These are phyloP conservation scores for Neurospora terricola DNA, from an alignment of 495 filamentous ascomycete genomes.

Conservation along the genomic window DNA sequence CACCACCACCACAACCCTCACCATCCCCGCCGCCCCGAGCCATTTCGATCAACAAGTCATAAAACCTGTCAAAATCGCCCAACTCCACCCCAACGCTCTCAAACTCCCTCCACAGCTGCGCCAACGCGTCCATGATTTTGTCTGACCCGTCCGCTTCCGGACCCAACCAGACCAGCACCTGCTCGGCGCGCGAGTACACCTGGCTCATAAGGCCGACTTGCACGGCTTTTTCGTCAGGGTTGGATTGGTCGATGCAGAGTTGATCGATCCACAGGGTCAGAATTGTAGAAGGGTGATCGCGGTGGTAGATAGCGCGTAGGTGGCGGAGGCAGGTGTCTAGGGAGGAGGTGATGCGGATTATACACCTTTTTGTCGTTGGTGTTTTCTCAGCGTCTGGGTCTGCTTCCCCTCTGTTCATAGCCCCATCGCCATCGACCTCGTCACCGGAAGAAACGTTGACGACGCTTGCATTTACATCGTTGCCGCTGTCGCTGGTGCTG, in stretches of 20 bases:
- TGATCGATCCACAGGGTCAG: constrained; percentile 11
- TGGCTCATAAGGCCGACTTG: constrained; percentile 20
- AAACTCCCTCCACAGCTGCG: neutral
- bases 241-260: constrained; percentile 22
- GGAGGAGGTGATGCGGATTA: neutral
- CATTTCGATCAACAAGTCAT: too few relatives aligned
- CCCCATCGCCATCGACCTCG: too few relatives aligned
- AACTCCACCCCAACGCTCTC: neutral
- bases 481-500: too few relatives aligned
- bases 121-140: neutral
- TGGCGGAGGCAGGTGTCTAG: neutral
- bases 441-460: too few relatives aligned
- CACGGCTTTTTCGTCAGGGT: constrained; percentile 7
- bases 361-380: neutral
- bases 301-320: neutral
- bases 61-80: too few relatives aligned
- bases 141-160: neutral
- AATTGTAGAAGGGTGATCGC: neutral
- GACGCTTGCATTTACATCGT: too few relatives aligned
- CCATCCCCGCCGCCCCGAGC: too few relatives aligned
- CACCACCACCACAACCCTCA: too few relatives aligned
- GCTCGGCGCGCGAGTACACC: constrained; percentile 12
- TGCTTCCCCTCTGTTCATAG: too few relatives aligned
- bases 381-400: too few relatives aligned
- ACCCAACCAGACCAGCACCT: constrained; percentile 20